Evolutionary conservation across 208 protist species (phyloP).

Genomic region (Lotmaria passim): DNA sequence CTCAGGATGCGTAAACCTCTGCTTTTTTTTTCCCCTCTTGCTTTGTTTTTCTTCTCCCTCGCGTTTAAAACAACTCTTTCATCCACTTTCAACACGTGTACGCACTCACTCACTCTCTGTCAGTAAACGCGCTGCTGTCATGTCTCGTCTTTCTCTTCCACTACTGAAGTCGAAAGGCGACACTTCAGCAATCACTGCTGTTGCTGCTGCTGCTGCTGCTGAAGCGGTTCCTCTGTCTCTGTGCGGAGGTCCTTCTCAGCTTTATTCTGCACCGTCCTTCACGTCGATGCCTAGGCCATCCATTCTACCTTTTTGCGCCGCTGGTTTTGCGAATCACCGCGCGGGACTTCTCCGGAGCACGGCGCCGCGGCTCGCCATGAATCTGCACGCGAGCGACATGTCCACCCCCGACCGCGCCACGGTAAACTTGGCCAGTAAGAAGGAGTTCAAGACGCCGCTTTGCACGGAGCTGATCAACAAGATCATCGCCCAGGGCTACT

Average conservation of each 20-base stretch:
- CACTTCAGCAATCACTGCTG: not conserved
- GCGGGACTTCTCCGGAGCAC: constrained; percentile 24
- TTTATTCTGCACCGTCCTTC: not conserved
- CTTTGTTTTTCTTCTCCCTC: no score
- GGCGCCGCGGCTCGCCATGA: constrained; percentile 37
- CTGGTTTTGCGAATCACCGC: not conserved
- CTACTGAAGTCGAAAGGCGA: constrained; percentile 3
- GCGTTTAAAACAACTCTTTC: no score
- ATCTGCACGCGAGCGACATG: constrained; percentile 87
- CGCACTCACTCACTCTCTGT: not conserved
- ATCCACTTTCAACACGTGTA: no score
- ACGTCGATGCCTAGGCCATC: not conserved
- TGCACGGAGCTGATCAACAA: constrained; percentile 86
- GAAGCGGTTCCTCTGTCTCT: not conserved
- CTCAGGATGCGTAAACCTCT: no score
- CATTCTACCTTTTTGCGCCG: not conserved
- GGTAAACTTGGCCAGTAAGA: constrained; percentile 73
- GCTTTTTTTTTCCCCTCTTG: no score
- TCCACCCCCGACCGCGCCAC: constrained; percentile 86
- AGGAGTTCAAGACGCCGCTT: constrained; percentile 89
- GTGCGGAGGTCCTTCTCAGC: not conserved
- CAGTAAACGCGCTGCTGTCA: not conserved
- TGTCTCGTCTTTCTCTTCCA: constrained; percentile 6
- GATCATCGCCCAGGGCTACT: constrained; percentile 86
- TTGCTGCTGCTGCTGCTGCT: not conserved